These are phyloP conservation scores for Actinidia arguta DNA, from an alignment of 179 eudicot species.

Conservation along the genomic window DNA sequence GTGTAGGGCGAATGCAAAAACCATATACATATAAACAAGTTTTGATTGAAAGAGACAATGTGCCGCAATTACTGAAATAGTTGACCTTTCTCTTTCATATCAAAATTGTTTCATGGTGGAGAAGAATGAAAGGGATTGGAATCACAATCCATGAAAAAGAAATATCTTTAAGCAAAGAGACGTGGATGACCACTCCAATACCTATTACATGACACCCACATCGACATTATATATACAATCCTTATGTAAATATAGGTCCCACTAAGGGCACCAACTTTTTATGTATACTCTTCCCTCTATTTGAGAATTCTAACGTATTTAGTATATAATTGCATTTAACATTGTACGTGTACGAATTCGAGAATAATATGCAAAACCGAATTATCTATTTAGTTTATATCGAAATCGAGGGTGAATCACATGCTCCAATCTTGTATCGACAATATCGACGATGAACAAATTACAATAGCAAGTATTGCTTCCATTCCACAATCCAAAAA, in stretches of 20 bases:
- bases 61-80: conserved; percentile 26
- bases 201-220: neutral
- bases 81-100: neutral
- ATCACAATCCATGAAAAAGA: conserved; percentile 10
- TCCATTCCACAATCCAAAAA: too few species aligned
- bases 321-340: too few species aligned
- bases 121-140: conserved; percentile 14
- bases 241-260: neutral
- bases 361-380: too few species aligned
- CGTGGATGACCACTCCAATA: conserved; percentile 26
- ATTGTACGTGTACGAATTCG: too few species aligned
- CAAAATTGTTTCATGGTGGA: neutral
- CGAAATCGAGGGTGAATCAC: too few species aligned
- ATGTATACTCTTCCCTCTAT: too few species aligned
- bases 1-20: neutral
- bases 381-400: too few species aligned
- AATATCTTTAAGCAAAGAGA: neutral
- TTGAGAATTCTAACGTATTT: too few species aligned
- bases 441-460: too few species aligned
- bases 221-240: neutral
- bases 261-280: conserved; percentile 3
- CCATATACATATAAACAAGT: neutral
- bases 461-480: too few species aligned
- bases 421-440: too few species aligned
- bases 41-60: conserved; percentile 9